Evolutionary conservation across 2,329 filamentous ascomycete genomes (phyloP).

Genomic region (Botrytis paeoniae): DNA sequence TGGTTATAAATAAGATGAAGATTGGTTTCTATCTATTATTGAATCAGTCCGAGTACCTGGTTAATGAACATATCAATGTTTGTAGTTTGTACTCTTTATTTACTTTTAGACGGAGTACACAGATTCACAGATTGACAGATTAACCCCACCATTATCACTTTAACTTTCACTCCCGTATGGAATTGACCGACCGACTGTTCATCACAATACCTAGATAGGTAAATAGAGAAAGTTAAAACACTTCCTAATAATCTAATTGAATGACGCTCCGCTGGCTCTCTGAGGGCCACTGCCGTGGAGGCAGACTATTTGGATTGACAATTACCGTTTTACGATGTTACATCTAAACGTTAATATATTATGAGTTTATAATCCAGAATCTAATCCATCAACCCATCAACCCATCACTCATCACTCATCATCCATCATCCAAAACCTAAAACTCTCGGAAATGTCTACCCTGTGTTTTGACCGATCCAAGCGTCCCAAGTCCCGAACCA

Average conservation of each 20-base stretch:
- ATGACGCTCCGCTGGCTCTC: conserved; percentile 1
- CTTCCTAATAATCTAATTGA: neutral
- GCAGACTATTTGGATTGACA: neutral
- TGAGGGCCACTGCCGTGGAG: neutral
- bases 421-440: neutral
- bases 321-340: neutral
- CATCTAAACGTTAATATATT: neutral
- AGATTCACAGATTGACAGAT: neutral
- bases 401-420: neutral
- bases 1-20: too few species aligned
- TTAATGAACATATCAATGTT: neutral
- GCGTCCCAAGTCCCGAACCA: neutral
- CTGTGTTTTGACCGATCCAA: neutral
- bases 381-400: neutral
- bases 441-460: neutral
- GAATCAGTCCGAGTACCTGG: neutral
- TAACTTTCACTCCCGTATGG: neutral
- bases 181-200: neutral
- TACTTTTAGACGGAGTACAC: too few species aligned
- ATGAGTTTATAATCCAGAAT: too few species aligned
- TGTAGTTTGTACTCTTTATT: neutral
- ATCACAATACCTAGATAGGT: neutral
- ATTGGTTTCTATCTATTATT: neutral
- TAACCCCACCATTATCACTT: neutral
- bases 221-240: neutral